Evolutionary conservation across 345 rosid genomes (phyloP).

Genomic region (Odontarrhena argentea): DNA sequence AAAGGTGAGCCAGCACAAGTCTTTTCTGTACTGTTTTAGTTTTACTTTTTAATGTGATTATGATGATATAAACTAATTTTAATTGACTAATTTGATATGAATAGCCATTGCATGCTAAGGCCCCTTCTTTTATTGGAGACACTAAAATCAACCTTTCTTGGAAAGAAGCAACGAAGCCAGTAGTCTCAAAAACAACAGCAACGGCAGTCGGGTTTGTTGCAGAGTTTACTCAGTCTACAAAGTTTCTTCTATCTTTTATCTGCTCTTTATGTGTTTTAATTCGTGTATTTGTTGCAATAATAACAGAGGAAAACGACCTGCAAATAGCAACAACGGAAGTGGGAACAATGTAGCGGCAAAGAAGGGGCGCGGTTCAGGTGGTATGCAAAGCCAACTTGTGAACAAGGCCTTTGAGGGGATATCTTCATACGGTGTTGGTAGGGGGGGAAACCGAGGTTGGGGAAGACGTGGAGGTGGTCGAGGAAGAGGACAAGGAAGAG

Average conservation of each 20-base stretch:
- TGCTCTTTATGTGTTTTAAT: neutral
- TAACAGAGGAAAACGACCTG: slow-evolving; percentile 75
- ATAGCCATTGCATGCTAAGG: slow-evolving; percentile 85
- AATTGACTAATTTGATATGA: neutral
- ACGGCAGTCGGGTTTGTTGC: slow-evolving; percentile 62
- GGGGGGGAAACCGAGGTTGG: slow-evolving; percentile 57
- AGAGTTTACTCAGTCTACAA: slow-evolving; percentile 5
- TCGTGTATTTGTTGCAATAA: slow-evolving; percentile 5
- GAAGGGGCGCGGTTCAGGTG: slow-evolving; percentile 59
- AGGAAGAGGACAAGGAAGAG: slow-evolving; percentile 74
- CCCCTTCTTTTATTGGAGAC: slow-evolving; percentile 88
- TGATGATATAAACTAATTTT: slow-evolving; percentile 15
- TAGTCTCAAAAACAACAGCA: slow-evolving; percentile 53
- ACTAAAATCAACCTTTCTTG: slow-evolving; percentile 86
- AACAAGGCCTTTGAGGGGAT: slow-evolving; percentile 90
- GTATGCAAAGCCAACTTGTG: slow-evolving; percentile 70
- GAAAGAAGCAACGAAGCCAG: slow-evolving; percentile 79
- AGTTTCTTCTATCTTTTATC: slow-evolving; percentile 20
- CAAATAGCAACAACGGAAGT: slow-evolving; percentile 57
- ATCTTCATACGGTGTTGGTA: slow-evolving; percentile 57
- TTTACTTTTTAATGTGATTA: neutral
- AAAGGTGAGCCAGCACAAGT: slow-evolving; percentile 56
- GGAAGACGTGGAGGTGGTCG: slow-evolving; percentile 64
- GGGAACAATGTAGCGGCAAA: slow-evolving; percentile 53
- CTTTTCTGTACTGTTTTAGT: neutral